phyloP scores from a whole-genome alignment of 2,329 filamentous ascomycete genomes.

The Dactylonectria estremocensis region DNA sequence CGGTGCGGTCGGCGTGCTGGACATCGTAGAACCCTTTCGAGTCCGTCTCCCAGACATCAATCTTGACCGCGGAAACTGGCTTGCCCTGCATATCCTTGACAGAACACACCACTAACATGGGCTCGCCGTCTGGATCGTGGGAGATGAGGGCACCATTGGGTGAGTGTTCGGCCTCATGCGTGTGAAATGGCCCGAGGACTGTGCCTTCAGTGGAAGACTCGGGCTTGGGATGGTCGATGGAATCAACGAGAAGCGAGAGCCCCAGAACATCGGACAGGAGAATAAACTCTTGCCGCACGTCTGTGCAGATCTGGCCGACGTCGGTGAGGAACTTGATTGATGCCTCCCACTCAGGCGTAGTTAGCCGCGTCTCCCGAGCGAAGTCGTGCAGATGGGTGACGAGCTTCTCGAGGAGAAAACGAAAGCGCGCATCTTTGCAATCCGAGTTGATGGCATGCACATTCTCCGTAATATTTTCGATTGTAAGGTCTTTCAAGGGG shows the following conservation, averaged over 20 bases:
- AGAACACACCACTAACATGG: slow-evolving; percentile 77
- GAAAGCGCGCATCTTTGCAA: slow-evolving; percentile 72
- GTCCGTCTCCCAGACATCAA: slow-evolving; percentile 88
- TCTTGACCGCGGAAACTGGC: slow-evolving; percentile 73
- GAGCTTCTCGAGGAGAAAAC: slow-evolving; percentile 78
- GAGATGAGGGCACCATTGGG: slow-evolving; percentile 71
- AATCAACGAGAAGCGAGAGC: slow-evolving; percentile 82
- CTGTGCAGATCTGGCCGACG: slow-evolving; percentile 77
- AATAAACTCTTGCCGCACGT: slow-evolving; percentile 81
- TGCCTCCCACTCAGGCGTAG: slow-evolving; percentile 80
- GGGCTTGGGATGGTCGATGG: slow-evolving; percentile 84
- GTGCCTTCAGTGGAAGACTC: slow-evolving; percentile 78
- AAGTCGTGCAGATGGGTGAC: slow-evolving; percentile 84
- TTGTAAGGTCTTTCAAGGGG: slow-evolving; percentile 68
- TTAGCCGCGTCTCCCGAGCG: slow-evolving; percentile 80
- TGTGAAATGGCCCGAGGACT: slow-evolving; percentile 84
- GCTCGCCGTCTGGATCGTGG: slow-evolving; percentile 75
- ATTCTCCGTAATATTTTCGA: slow-evolving; percentile 82
- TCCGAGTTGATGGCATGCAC: slow-evolving; percentile 79
- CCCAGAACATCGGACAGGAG: slow-evolving; percentile 83
- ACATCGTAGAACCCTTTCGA: slow-evolving; percentile 83
- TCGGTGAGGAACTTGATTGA: slow-evolving; percentile 78
- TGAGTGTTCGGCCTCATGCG: slow-evolving; percentile 75
- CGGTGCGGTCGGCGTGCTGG: slow-evolving; percentile 73
- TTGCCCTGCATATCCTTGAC: slow-evolving; percentile 74